Base-by-base conservation (phyloP, 805 yeast species). In the Yarrowia keelungensis region DNA sequence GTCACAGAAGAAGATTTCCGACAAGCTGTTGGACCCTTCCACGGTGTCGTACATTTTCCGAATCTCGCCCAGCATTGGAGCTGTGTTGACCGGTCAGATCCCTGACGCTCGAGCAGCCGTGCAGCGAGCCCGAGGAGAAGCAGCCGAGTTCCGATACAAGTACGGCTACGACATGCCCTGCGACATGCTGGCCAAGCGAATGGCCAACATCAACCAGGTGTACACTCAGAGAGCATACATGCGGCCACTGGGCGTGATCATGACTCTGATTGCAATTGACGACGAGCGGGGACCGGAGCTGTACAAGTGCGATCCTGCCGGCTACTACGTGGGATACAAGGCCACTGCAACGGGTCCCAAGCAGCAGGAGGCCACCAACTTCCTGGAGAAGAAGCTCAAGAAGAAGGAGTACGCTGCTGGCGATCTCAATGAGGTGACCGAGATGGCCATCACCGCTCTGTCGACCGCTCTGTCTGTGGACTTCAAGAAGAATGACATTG, bases 91-190 rank as follows among this genome's bases (percentile, higher is more conserved):
- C 43, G 99, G 99, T 0, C 92, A 97, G 66, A 77, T 76, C 65
- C 97, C 98, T 35, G 99, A 95, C 80, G 97, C 97, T 5, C 85
- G 97, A 76, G 86, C 96, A 53, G 89, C 90, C 70, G 97, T 97
- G 8, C 80, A 87, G 69, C 86, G 98, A 74, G 98, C 98, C 8
- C 86, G 97, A 73, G 82, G 90, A n/a, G 99, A 95, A 80, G 96
- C 98, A 38, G 92, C 97, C 16, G 98, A 95, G 78, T 95, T 91
- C 81, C 86, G 91, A 75, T 94, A 94, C 82, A 89, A 91, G 77
- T 91, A 91, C 78, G 99, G 99, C 49, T 95, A 92, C 77, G 97
- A 91, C 76, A 93, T 95, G 92, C 98, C 98, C 2, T 91, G 91
- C 71, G 97, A 92, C 76, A 91, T 90, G 36, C 82, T 93, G 75